Evolutionary conservation across 139 green algal species (phyloP), one percentile per base, ranked within the genome.

Genomic region (Coelastrella sp.): DNA sequence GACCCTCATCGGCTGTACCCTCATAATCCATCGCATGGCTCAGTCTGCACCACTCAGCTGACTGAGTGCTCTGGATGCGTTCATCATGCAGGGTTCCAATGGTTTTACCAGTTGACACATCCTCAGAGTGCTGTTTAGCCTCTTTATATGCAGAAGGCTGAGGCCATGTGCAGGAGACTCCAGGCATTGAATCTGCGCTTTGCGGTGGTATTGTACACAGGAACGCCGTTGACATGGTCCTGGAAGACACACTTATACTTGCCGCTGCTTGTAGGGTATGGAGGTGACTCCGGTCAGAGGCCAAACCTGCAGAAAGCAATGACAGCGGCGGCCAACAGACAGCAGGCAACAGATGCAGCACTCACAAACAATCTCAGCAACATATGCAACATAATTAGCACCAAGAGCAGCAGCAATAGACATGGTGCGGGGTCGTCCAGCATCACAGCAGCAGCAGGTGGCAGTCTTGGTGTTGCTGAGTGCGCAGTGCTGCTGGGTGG

Each of bases 401-500:
- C 17, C 68, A 80, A n/a, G 19, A 81, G 4, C 84, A 80, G 68
- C 84, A 80, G 35, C 61, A 72, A 22, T 63, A 78, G 25, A 12
- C 63, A 61, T 17, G n/a, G 7, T 15, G 61, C 49, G 19, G 56
- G 49, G 10, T 27, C 25, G 6, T 15, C 68, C 68, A 58, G 56
- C 66, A 17, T 49, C n/a, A 15, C n/a, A 5, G 56, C 84, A 73
- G 84, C 66, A 66, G 63, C 19, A 22, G 66, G 49, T 72, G 22
- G 14, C 57, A 19, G n/a, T 8, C 15, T 81, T 0, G 11, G 49
- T 27, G 72, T 19, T 14, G 57, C 58, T 56, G 74, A 8, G 4
- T 73, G 57, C 25, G 85, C 73, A 49, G 85, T 83, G 85, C 73
- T 89, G n/a, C 58, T 89, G 0, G n/a, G 57, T 27, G 85, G 85